Evolutionary conservation across 345 rosid genomes (phyloP).

Genomic region (Nephelium lappaceum): DNA sequence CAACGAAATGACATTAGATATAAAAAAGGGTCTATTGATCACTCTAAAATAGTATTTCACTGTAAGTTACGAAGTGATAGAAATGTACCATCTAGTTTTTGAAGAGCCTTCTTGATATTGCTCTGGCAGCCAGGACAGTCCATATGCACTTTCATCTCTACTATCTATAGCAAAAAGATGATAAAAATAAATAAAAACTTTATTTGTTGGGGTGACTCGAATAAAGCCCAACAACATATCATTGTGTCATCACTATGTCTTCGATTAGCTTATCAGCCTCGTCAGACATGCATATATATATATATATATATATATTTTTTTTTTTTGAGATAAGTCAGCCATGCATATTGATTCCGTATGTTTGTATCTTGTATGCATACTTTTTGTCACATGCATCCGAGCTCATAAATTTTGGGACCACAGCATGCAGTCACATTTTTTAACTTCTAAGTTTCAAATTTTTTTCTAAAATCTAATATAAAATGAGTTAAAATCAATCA

Average conservation of each 20-base stretch:
- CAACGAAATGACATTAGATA: not conserved
- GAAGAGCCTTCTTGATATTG: slow-evolving; percentile 61
- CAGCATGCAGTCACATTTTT: too few species aligned
- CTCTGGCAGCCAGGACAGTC: slow-evolving; percentile 74
- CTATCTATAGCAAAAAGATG: slow-evolving; percentile 40
- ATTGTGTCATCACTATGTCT: too few species aligned
- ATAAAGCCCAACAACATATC: too few species aligned
- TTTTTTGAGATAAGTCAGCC: too few species aligned
- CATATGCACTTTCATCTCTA: slow-evolving; percentile 70
- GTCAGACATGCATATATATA: not conserved
- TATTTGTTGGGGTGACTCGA: not conserved
- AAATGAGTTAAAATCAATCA: too few species aligned
- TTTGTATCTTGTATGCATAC: not conserved
- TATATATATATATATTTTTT: too few species aligned
- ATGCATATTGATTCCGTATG: not conserved
- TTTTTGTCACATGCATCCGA: not conserved
- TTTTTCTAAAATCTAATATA: too few species aligned
- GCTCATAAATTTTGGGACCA: too few species aligned
- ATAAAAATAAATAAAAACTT: not conserved
- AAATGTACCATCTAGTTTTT: slow-evolving; percentile 56
- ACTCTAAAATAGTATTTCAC: too few species aligned
- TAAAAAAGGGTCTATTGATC: not conserved
- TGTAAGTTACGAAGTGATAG: not conserved
- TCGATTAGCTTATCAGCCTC: not conserved
- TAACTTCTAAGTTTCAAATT: too few species aligned